Conservation (phyloP, 352 stramenopile genomes). For the Phytophthora citrophthora region DNA sequence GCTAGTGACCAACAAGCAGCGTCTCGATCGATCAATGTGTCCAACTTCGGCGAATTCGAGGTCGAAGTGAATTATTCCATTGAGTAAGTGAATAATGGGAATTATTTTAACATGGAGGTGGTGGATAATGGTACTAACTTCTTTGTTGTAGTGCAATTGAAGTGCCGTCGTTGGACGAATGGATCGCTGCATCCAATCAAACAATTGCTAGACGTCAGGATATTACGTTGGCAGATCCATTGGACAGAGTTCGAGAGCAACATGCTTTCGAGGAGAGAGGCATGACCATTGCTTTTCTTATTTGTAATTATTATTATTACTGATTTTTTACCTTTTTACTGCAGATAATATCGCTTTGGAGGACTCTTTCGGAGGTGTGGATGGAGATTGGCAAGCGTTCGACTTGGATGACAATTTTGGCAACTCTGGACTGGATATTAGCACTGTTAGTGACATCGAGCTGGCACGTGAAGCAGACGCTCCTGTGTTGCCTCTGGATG, state of each 20-base stretch:
- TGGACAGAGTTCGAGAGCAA: conserved; percentile 57
- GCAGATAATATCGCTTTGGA: conserved; percentile 72
- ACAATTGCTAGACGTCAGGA: conserved; percentile 81
- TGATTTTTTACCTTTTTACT: conserved; percentile 7
- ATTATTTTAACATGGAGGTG: conserved; percentile 1
- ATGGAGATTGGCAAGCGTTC: conserved; percentile 83
- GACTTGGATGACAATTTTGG: conserved; percentile 77
- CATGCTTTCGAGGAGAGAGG: conserved; percentile 60
- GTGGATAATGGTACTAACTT: conserved; percentile 7
- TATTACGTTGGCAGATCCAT: conserved; percentile 82
- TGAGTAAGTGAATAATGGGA: too few relatives aligned
- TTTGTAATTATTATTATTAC: conserved; percentile 6
- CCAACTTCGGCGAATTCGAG: conserved; percentile 88
- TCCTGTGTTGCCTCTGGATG: conserved; percentile 53
- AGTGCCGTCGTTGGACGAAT: conserved; percentile 79
- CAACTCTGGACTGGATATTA: conserved; percentile 61
- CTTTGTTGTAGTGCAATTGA: conserved; percentile 52
- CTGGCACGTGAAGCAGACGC: conserved; percentile 75
- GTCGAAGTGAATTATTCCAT: conserved; percentile 85
- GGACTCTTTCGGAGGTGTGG: conserved; percentile 75
- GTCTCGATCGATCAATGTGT: conserved; percentile 82
- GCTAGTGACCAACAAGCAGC: conserved; percentile 69
- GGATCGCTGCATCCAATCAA: conserved; percentile 79
- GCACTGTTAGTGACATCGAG: conserved; percentile 84
- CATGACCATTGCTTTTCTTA: conserved; percentile 18